Base-by-base conservation (phyloP, 2,329 filamentous ascomycete species). In the Claviceps purpurea region DNA sequence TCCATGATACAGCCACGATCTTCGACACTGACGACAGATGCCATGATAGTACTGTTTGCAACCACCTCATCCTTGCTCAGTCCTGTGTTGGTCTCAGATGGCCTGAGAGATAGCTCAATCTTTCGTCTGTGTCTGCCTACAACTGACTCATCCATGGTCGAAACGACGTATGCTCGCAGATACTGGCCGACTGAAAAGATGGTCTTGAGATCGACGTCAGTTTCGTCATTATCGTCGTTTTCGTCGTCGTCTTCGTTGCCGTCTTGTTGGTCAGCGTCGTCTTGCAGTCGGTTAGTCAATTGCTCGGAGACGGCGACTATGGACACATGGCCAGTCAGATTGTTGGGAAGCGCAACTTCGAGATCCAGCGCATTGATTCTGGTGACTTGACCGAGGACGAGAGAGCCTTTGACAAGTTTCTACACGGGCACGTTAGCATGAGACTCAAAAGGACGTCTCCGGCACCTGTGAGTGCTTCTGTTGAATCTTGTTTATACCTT, bases 1-100 rank as follows among this genome's bases (percentile, higher is more conserved):
- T 96, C 89, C 89, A 98, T 95, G 52, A 97, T 80, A 53, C 93
- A 78, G 56, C 93, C 93, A 62, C 95, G 90, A 61, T 98, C 94
- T 68, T 98, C 91, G n/a, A 94, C 85, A 67, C 91, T 98, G 49
- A 78, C 70, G 26, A 98, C 84, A 0, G 89, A 85, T 2, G 89
- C 91, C 76, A 97, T 94, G 20, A 97, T 73, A 46, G 87, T 89
- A 57, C 75, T 77, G 62, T 95, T 85, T 42, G 77, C 69, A 10
- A 93, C 81, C 10, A 96, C 68, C 60, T 89, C 88, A 42, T 85
- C 80, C 58, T 80, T 77, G 3, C 78, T 73, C 22, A 98, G 72
- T 1, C 87, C 84, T 2, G 78, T 77, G 65, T 98, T 98, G 51
- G 88, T 77, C 56, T 87, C 78, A 54, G 78, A 76, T 2, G 93